Conservation (phyloP, 169 alveolate species). For the Cryptosporidium parvum region DNA sequence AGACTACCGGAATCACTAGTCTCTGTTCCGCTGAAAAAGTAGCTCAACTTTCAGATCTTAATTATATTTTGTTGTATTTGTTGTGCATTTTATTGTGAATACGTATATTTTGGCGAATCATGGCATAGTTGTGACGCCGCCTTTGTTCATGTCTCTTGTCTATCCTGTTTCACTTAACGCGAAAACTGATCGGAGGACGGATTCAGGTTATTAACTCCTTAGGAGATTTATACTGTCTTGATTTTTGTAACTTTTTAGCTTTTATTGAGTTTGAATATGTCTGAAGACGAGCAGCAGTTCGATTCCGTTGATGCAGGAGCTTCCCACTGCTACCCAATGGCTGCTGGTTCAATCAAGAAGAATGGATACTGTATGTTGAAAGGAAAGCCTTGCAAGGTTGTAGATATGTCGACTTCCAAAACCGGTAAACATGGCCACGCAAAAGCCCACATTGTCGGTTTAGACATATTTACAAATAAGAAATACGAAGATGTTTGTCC, state of each 20-base stretch:
- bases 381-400: conserved; percentile 98
- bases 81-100: neutral
- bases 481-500: conserved; percentile 97
- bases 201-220: neutral
- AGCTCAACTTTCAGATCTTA: neutral
- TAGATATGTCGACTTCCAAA: conserved; percentile 95
- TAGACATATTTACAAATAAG: conserved; percentile 97
- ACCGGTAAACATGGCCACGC: conserved; percentile 99
- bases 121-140: conserved; percentile 8
- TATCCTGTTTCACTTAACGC: neutral
- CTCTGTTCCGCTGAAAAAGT: conserved; percentile 54
- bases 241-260: neutral
- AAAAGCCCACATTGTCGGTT: conserved; percentile 97
- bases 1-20: conserved; percentile 91
- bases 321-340: conserved; percentile 94
- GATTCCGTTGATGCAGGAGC: conserved; percentile 94
- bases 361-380: conserved; percentile 96
- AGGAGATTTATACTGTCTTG: neutral
- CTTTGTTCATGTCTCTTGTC: conserved; percentile 22
- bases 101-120: conserved; percentile 37
- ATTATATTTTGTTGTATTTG: neutral
- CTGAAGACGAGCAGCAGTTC: conserved; percentile 83
- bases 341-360: conserved; percentile 97
- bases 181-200: neutral
- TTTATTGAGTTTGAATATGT: conserved; percentile 29